Conservation (phyloP, 1,284 basidiomycete genomes). For the Sanghuangporus sanghuang region DNA sequence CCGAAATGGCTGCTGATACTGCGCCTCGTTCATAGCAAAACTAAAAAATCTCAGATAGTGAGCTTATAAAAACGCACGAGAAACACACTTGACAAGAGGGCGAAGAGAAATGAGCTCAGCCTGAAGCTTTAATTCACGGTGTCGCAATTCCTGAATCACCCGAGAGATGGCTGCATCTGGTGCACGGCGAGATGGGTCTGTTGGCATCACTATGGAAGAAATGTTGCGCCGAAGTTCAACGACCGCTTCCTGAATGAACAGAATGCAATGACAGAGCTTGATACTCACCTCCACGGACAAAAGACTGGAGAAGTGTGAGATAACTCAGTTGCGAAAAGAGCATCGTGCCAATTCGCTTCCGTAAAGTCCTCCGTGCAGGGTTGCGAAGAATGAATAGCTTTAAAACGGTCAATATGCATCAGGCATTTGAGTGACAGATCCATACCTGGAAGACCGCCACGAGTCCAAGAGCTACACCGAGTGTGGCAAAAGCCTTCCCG, state of each 20-base stretch:
- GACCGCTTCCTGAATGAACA: background rate
- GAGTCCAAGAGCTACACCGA: conserved; percentile 30
- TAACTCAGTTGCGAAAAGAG: conserved; percentile 26
- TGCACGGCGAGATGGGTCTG: conserved; percentile 20
- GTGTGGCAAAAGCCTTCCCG: conserved; percentile 24
- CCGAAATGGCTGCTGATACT: conserved; percentile 22
- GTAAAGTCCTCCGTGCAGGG: conserved; percentile 29
- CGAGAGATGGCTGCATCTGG: conserved; percentile 23
- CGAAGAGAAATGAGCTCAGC: conserved; percentile 26
- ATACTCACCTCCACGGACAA: conserved; percentile 21
- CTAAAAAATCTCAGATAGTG: conserved; percentile 14
- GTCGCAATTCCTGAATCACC: conserved; percentile 27
- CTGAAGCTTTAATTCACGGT: conserved; percentile 29
- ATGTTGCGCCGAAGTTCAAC: background rate
- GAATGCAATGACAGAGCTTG: background rate
- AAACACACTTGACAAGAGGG: conserved; percentile 26
- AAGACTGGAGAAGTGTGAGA: conserved; percentile 26
- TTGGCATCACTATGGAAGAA: conserved; percentile 17
- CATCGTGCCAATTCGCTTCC: conserved; percentile 26
- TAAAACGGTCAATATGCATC: background rate
- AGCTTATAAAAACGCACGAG: background rate
- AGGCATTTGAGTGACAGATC: background rate
- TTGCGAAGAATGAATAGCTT: conserved; percentile 28
- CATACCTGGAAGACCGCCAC: conserved; percentile 26
- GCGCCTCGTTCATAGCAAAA: conserved; percentile 25